Percentiles rank a stretch among this genome's conserved stretches.
phyloP scores from a whole-genome alignment of 2,329 filamentous ascomycete species.

The Botrytis fragariae region DNA sequence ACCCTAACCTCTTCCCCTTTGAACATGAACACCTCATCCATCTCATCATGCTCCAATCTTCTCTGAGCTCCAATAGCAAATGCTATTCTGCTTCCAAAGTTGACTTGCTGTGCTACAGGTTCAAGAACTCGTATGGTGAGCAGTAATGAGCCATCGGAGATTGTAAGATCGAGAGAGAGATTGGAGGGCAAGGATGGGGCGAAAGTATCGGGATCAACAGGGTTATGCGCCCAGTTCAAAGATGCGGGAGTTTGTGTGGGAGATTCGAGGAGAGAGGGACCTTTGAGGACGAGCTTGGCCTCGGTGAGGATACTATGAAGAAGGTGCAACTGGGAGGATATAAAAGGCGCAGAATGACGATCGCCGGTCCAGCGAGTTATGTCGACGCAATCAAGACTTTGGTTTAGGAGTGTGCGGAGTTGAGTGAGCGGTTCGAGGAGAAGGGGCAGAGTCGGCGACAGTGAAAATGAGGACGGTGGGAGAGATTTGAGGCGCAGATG shows the following conservation, averaged over 20 bases:
- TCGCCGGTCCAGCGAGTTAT: slow-evolving; percentile 73
- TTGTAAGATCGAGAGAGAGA: slow-evolving; percentile 70
- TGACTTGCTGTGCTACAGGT: slow-evolving; percentile 58
- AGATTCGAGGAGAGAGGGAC: slow-evolving; percentile 43
- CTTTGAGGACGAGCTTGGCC: slow-evolving; percentile 53
- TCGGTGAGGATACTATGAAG: slow-evolving; percentile 54
- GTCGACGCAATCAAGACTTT: slow-evolving; percentile 78
- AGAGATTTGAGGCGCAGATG: slow-evolving; percentile 73
- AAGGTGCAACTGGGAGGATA: slow-evolving; percentile 55
- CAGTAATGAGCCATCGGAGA: slow-evolving; percentile 69
- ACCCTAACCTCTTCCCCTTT: slow-evolving; percentile 72
- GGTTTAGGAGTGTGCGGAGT: slow-evolving; percentile 74
- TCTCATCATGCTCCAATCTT: slow-evolving; percentile 73
- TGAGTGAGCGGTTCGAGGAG: slow-evolving; percentile 67
- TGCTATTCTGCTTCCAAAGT: slow-evolving; percentile 64
- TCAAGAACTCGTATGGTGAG: slow-evolving; percentile 70
- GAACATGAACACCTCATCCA: slow-evolving; percentile 70
- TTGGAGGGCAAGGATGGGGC: slow-evolving; percentile 60
- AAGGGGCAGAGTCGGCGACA: slow-evolving; percentile 47
- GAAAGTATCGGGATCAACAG: slow-evolving; percentile 47
- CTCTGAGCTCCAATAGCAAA: slow-evolving; percentile 65
- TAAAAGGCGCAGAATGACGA: slow-evolving; percentile 50
- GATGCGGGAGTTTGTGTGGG: slow-evolving; percentile 29
- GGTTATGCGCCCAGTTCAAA: slow-evolving; percentile 34
- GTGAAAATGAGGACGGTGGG: slow-evolving; percentile 40